Percentiles rank a stretch among this genome's conserved stretches.
These are phyloP conservation scores for Pulveroboletus ravenelii DNA, from an alignment of 768 basidiomycete genomes.

Conservation along the genomic window DNA sequence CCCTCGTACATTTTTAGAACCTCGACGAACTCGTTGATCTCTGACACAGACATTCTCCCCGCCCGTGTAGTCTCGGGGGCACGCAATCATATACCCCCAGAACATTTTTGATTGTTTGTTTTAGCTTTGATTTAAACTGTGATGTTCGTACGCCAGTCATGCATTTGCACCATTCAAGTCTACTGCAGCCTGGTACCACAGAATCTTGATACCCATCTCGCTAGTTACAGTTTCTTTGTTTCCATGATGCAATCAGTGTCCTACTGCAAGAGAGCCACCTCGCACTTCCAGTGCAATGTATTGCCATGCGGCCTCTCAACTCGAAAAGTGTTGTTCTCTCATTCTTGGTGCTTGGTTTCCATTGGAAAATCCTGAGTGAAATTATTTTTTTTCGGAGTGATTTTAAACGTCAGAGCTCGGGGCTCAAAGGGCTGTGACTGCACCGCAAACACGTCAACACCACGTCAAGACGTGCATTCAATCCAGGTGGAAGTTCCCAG, in stretches of 20 bases:
- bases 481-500: not conserved
- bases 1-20: conserved; percentile 6
- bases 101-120: not conserved
- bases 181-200: not conserved
- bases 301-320: not conserved
- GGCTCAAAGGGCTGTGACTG: not conserved
- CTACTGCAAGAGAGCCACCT: not conserved
- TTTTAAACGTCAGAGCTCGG: not conserved
- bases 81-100: too few species aligned
- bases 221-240: not conserved
- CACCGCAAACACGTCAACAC: not conserved
- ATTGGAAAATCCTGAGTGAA: too few species aligned
- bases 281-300: not conserved
- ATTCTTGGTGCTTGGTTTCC: not conserved
- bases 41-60: not conserved
- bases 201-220: not conserved
- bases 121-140: not conserved
- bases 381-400: not conserved
- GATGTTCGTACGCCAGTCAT: too few species aligned
- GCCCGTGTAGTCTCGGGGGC: not conserved
- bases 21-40: conserved; percentile 22
- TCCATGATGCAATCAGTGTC: not conserved
- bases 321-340: not conserved
- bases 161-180: not conserved
- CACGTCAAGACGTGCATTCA: not conserved